Evolutionary conservation across 441 rosid genomes (phyloP).

Genomic region (Populus hybrid): DNA sequence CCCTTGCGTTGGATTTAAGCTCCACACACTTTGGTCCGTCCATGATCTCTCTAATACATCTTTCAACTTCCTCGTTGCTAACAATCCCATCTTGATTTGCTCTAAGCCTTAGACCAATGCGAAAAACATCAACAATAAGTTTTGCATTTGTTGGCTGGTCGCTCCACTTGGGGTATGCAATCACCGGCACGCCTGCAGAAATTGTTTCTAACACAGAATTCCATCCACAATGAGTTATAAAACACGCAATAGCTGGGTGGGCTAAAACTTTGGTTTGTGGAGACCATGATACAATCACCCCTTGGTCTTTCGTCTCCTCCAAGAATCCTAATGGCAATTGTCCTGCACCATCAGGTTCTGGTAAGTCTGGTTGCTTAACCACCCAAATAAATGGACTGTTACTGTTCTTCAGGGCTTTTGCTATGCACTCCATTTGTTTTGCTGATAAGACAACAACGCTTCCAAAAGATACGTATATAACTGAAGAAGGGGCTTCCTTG

Average conservation of each 20-base stretch:
- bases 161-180: slow-evolving; percentile 73
- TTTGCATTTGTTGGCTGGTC: slow-evolving; percentile 79
- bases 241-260: slow-evolving; percentile 57
- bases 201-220: slow-evolving; percentile 69
- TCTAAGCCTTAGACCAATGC: slow-evolving; percentile 26
- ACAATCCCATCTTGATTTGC: no score
- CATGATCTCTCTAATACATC: slow-evolving; percentile 27
- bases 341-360: slow-evolving; percentile 14
- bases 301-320: slow-evolving; percentile 48
- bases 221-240: slow-evolving; percentile 87
- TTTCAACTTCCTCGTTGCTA: neutral
- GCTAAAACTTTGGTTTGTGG: slow-evolving; percentile 63
- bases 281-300: slow-evolving; percentile 65
- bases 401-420: slow-evolving; percentile 38
- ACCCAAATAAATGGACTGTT: slow-evolving; percentile 69
- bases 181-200: slow-evolving; percentile 50
- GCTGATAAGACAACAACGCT: slow-evolving; percentile 46
- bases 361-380: slow-evolving; percentile 39
- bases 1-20: slow-evolving; percentile 32
- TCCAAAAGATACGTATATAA: slow-evolving; percentile 74
- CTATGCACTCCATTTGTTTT: slow-evolving; percentile 57
- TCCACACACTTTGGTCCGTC: slow-evolving; percentile 23
- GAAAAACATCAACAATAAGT: slow-evolving; percentile 37
- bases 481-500: slow-evolving; percentile 46
- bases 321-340: slow-evolving; percentile 49